Percentiles rank a stretch among this genome's conserved stretches.
Conservation (phyloP, 2,329 filamentous ascomycete genomes). For the Colletotrichum sp. region DNA sequence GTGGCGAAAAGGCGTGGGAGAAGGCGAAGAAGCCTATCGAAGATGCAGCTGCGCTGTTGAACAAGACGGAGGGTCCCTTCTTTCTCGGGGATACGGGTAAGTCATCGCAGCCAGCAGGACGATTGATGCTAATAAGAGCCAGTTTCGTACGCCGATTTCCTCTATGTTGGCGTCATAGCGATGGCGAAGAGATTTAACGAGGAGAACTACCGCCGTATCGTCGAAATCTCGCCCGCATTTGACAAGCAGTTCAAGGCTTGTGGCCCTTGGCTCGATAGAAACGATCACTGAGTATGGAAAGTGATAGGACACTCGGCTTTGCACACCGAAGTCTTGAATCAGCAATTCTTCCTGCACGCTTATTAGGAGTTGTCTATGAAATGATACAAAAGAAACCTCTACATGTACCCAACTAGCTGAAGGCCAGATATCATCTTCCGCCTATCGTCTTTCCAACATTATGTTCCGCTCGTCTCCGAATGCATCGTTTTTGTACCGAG, state of each 20-base stretch:
- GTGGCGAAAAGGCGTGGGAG: conserved; percentile 56
- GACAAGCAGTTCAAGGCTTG: conserved; percentile 11
- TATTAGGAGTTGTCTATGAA: neutral
- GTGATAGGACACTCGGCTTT: fast-evolving
- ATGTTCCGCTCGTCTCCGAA: neutral
- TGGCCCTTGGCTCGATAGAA: conserved; percentile 4
- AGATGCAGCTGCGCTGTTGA: conserved; percentile 50
- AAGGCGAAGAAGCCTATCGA: conserved; percentile 39
- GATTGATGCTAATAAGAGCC: neutral
- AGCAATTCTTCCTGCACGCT: fast-evolving
- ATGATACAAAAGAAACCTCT: neutral
- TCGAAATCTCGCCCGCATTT: conserved; percentile 26
- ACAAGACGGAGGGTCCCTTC: conserved; percentile 65
- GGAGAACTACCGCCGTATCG: conserved; percentile 40
- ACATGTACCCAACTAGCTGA: neutral
- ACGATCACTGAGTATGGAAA: neutral
- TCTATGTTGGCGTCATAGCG: conserved; percentile 54
- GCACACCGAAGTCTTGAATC: neutral
- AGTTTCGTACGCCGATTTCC: conserved; percentile 59
- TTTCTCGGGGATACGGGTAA: conserved; percentile 60
- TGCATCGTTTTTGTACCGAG: neutral
- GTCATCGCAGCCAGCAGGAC: conserved; percentile 1
- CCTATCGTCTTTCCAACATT: neutral
- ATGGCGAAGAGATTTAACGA: conserved; percentile 44
- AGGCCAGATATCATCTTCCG: neutral